These are phyloP conservation scores for Aspergillus fijiensis DNA, from an alignment of 2,329 filamentous ascomycete genomes.

Conservation along the genomic window DNA sequence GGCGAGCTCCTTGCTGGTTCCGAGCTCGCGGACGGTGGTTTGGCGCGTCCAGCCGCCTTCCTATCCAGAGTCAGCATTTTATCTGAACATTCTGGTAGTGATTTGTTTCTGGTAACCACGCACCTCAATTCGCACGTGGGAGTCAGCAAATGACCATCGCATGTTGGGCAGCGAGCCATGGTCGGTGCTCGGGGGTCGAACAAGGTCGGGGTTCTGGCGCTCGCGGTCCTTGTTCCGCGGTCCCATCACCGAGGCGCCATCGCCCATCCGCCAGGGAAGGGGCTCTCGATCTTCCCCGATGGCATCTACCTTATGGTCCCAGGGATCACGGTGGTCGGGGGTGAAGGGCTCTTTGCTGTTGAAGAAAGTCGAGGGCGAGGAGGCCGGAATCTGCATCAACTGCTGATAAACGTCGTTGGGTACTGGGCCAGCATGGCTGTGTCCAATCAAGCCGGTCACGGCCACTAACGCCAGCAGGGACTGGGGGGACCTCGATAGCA, in stretches of 20 bases:
- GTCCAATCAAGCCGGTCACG: not conserved
- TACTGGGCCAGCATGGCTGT: not conserved
- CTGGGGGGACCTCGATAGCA: not conserved
- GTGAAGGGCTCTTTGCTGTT: not conserved
- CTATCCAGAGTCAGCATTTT: not conserved
- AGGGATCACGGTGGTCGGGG: conserved; percentile 4
- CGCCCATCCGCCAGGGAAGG: conserved; percentile 9
- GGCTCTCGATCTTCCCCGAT: conserved; percentile 4
- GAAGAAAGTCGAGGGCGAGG: conserved; percentile 5
- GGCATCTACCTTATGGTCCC: conserved; percentile 7
- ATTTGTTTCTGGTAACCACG: not conserved
- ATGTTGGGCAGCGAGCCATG: conserved; percentile 10
- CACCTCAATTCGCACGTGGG: conserved; percentile 8
- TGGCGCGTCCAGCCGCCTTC: conserved; percentile 10
- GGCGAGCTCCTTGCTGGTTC: conserved; percentile 8
- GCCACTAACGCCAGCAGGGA: conserved; percentile 1
- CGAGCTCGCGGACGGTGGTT: conserved; percentile 6
- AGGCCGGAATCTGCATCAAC: conserved; percentile 2
- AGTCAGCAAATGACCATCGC: conserved; percentile 9
- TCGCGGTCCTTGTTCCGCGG: conserved; percentile 10
- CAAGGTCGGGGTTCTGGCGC: conserved; percentile 10
- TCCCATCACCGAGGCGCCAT: conserved; percentile 6
- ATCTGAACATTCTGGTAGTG: not conserved
- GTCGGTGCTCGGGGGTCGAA: conserved; percentile 9
- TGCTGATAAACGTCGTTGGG: conserved; percentile 8